Conservation (phyloP, 2,329 filamentous ascomycete species). For the Orbilia blumenaviensis region DNA sequence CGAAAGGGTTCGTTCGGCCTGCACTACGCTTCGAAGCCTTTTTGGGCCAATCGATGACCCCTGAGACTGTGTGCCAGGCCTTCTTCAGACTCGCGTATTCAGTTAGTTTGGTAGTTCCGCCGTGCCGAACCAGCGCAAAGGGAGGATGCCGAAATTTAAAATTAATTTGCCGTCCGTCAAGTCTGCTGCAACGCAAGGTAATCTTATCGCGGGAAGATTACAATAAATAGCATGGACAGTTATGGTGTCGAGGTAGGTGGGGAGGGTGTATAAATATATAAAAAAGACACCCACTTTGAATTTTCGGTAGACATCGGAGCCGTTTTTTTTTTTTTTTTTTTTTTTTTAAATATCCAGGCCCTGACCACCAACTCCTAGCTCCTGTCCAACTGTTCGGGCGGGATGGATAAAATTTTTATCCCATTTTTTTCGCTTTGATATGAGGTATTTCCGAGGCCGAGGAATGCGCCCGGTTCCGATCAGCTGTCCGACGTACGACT, state of each 20-base stretch:
- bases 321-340: too few relatives aligned
- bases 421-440: neutral
- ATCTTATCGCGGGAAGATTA: neutral
- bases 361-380: too few relatives aligned
- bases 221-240: too few relatives aligned
- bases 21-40: neutral
- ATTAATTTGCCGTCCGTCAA: neutral
- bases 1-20: neutral
- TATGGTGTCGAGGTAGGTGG: too few relatives aligned
- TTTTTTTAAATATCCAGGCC: too few relatives aligned
- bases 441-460: constrained; percentile 5
- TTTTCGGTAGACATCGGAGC: constrained; percentile 1
- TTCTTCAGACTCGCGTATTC: constrained; percentile 8
- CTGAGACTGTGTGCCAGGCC: neutral
- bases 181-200: neutral
- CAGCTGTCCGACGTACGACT: neutral
- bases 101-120: neutral
- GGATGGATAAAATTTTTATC: neutral
- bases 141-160: constrained; percentile 9
- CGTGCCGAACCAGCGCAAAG: constrained; percentile 6
- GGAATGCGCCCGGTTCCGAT: neutral
- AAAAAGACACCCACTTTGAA: neutral
- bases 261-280: too few relatives aligned
- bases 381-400: too few relatives aligned
- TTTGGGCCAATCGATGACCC: constrained; percentile 8